A percentile compares a stretch with the other conserved stretches of the same genome.
These are phyloP conservation scores for Phenoliferia sp. DNA, from an alignment of 1,284 basidiomycete genomes.

Conservation along the genomic window DNA sequence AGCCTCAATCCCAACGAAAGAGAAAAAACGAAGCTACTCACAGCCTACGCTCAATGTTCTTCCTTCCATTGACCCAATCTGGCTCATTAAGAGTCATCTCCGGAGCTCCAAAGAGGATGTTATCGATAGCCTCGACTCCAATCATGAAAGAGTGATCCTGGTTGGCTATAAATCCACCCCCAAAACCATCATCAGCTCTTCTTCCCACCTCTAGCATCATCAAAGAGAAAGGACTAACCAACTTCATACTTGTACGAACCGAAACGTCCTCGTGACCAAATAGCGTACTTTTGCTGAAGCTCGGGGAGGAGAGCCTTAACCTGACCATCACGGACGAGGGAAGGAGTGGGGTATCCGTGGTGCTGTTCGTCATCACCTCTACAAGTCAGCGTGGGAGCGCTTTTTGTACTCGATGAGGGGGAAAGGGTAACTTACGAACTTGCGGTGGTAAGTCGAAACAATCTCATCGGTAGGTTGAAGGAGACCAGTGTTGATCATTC, in stretches of 20 bases:
- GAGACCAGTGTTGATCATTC: slow-evolving; percentile 49
- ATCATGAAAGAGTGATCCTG: slow-evolving; percentile 53
- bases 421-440: slow-evolving; percentile 40
- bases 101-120: slow-evolving; percentile 45
- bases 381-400: not conserved
- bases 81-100: slow-evolving; percentile 47
- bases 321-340: slow-evolving; percentile 48
- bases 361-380: slow-evolving; percentile 7
- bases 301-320: slow-evolving; percentile 47
- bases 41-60: slow-evolving; percentile 46
- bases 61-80: slow-evolving; percentile 49
- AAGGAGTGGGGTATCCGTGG: slow-evolving; percentile 49
- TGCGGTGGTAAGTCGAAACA: slow-evolving; percentile 50
- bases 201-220: slow-evolving; percentile 45
- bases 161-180: slow-evolving; percentile 41
- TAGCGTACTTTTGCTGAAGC: slow-evolving; percentile 45
- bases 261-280: slow-evolving; percentile 51
- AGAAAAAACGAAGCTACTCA: too few species aligned
- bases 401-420: too few species aligned
- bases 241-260: slow-evolving; percentile 51
- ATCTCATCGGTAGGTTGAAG: slow-evolving; percentile 49
- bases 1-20: too few species aligned
- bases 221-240: not conserved
- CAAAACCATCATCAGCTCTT: not conserved
- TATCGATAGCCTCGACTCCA: slow-evolving; percentile 51